Conservation (phyloP, 1,284 basidiomycete genomes). For the Ustilago curta region DNA sequence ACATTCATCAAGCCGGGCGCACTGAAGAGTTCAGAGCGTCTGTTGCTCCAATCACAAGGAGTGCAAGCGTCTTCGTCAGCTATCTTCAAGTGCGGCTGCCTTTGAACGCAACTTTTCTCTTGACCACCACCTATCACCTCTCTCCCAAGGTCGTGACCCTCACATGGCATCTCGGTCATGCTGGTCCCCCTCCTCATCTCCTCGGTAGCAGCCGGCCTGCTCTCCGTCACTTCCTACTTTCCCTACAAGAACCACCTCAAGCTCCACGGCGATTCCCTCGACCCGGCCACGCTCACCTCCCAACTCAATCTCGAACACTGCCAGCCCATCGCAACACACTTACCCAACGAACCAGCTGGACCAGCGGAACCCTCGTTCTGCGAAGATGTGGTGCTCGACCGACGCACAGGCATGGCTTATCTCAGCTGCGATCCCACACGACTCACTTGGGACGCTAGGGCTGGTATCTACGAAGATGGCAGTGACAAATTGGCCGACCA, state of each 20-base stretch:
- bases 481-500: constrained; percentile 16
- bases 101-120: constrained; percentile 4
- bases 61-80: not conserved
- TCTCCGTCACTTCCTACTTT: constrained; percentile 43
- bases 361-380: constrained; percentile 51
- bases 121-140: constrained; percentile 9
- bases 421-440: constrained; percentile 55
- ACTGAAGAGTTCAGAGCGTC: constrained; percentile 11
- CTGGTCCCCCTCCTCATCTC: constrained; percentile 37
- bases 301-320: constrained; percentile 45
- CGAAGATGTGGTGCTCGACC: constrained; percentile 55
- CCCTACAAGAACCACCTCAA: constrained; percentile 45
- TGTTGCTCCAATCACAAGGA: constrained; percentile 18
- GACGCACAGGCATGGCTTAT: constrained; percentile 49
- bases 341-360: constrained; percentile 37
- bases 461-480: constrained; percentile 42
- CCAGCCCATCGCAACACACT: constrained; percentile 22
- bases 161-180: constrained; percentile 12
- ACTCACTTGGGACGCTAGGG: constrained; percentile 52
- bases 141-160: not conserved
- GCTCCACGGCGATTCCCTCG: constrained; percentile 32
- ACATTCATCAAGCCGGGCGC: not conserved
- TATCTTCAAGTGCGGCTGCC: too few species aligned
- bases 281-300: not conserved
- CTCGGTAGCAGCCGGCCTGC: constrained; percentile 38